A percentile compares a stretch with the other conserved stretches of the same genome.
Evolutionary conservation across 129 eudicot species (phyloP).

Genomic region (Escallonia rubra): DNA sequence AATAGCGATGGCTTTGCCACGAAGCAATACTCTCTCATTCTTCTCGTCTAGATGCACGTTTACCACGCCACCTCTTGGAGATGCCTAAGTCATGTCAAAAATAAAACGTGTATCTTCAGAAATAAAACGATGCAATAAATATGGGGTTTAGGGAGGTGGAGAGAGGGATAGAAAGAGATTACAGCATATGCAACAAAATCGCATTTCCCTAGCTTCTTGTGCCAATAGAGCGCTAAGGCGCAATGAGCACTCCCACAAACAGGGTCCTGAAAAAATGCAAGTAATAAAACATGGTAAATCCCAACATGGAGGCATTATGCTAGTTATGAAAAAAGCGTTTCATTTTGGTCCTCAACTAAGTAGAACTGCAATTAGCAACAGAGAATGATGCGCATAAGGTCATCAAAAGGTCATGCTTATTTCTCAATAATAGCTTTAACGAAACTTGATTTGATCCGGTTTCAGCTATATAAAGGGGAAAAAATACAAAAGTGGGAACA

Average conservation of each 20-base stretch:
- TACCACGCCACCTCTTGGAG: constrained; percentile 69
- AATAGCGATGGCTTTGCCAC: constrained; percentile 58
- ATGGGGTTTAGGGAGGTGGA: not conserved
- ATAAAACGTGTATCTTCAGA: not conserved
- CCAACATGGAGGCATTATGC: no score
- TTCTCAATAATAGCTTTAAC: no score
- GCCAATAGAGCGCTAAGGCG: constrained; percentile 75
- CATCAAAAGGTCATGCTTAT: no score
- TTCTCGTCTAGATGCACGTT: constrained; percentile 61
- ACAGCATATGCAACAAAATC: constrained; percentile 72
- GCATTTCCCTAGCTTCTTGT: constrained; percentile 61
- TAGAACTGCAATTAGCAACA: no score
- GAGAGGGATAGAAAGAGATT: constrained; percentile 14
- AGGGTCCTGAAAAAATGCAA: constrained; percentile 51
- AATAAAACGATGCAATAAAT: not conserved
- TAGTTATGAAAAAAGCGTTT: no score
- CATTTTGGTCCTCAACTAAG: no score
- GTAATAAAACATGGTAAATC: no score
- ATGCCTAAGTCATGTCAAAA: constrained; percentile 46
- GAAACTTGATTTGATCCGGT: no score
- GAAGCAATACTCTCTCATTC: constrained; percentile 56
- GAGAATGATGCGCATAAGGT: no score
- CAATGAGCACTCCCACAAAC: constrained; percentile 90
- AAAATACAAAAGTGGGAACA: no score
- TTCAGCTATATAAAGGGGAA: no score